Conservation (phyloP, 495 filamentous ascomycete genomes). For the Tuber melanosporum region DNA sequence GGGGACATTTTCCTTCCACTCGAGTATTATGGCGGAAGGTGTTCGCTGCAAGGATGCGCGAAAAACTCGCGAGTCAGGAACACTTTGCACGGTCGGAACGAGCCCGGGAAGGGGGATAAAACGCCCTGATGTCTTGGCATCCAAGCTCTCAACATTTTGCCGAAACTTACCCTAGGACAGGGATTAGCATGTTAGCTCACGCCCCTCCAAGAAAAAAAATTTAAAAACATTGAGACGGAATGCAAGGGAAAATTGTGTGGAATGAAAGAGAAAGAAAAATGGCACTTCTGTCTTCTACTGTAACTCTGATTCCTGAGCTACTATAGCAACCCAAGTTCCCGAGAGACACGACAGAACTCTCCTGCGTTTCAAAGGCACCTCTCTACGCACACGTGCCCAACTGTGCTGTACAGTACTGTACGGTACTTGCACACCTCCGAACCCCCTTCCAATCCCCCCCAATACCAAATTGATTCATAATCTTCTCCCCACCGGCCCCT, state of each 20-base stretch:
- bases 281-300: background rate
- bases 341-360: background rate
- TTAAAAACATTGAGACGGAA: background rate
- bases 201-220: background rate
- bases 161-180: background rate
- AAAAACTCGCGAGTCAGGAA: background rate
- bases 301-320: background rate
- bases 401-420: background rate
- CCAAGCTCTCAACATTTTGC: background rate
- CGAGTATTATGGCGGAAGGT: background rate
- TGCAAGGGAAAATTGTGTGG: background rate
- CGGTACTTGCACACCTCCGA: background rate
- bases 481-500: conserved; percentile 23
- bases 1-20: background rate
- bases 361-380: background rate
- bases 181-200: background rate
- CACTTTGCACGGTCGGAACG: background rate
- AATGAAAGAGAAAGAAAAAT: too few species aligned
- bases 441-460: conserved; percentile 23
- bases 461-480: conserved; percentile 36
- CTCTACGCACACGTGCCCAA: background rate
- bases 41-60: background rate
- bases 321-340: background rate
- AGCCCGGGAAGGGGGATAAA: background rate
- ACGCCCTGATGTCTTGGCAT: background rate